These are phyloP conservation scores for Xerocomellus dryophilus DNA, from an alignment of 768 basidiomycete species.

Conservation along the genomic window DNA sequence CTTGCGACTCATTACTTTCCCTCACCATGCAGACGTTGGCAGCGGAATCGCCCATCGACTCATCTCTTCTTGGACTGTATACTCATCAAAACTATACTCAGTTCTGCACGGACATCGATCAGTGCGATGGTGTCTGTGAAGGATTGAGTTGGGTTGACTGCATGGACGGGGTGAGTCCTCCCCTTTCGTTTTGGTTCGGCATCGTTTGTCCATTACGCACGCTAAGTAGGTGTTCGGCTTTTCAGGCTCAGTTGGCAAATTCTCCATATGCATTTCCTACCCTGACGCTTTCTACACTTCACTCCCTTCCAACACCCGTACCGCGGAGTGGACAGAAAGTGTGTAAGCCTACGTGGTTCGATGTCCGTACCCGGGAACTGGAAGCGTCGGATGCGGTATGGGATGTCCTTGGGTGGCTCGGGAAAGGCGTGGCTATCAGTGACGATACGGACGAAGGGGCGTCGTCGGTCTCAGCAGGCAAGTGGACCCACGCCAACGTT, in stretches of 20 bases:
- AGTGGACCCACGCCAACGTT: slow-evolving; percentile 53
- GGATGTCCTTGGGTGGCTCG: slow-evolving; percentile 57
- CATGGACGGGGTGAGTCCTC: slow-evolving; percentile 50
- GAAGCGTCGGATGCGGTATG: slow-evolving; percentile 59
- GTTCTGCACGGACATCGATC: slow-evolving; percentile 75
- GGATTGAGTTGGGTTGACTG: slow-evolving; percentile 77
- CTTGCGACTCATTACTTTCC: background rate
- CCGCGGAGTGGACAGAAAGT: slow-evolving; percentile 74
- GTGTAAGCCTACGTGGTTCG: slow-evolving; percentile 86
- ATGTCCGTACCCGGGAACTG: slow-evolving; percentile 51
- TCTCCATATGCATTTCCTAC: slow-evolving; percentile 83
- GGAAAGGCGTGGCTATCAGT: slow-evolving; percentile 25
- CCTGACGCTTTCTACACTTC: slow-evolving; percentile 76
- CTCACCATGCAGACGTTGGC: slow-evolving; percentile 53
- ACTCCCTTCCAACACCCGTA: slow-evolving; percentile 85
- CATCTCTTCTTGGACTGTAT: slow-evolving; percentile 84
- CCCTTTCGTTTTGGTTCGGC: background rate
- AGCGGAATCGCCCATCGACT: slow-evolving; percentile 86
- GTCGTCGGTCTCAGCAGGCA: slow-evolving; percentile 27
- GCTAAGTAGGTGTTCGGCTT: background rate
- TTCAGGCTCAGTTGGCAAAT: slow-evolving; percentile 61
- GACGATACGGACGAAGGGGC: slow-evolving; percentile 4
- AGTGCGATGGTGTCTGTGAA: slow-evolving; percentile 67
- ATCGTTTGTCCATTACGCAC: background rate
- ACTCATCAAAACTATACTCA: slow-evolving; percentile 92